Evolutionary conservation across 2,329 filamentous ascomycete species (phyloP), one percentile per base, ranked within the genome.

Genomic region (Exophiala calicioides): DNA sequence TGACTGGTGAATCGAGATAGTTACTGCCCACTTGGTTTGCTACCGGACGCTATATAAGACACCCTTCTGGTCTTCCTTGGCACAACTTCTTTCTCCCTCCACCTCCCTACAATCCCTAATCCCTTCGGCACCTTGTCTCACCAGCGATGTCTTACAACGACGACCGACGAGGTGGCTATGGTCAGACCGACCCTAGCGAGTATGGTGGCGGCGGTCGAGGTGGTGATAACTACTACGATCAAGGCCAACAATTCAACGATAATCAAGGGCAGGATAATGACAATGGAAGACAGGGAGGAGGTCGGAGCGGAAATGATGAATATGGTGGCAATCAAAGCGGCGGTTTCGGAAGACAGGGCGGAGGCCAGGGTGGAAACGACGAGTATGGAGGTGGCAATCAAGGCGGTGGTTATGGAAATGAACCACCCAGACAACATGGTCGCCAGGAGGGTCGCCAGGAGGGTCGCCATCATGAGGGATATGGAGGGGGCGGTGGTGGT

Each of bases 211-310:
- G 55, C 29, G 55, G 56, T 9, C 30, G 55, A n/a, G 50, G 38
- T 24, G 54, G 49, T 13, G 50, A 49, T 24, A 44, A 53, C 24
- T 44, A 58, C 35, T 55, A 57, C 13, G 53, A 58, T 29, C 54
- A 50, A 39, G 38, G 38, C 21, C 57, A 57, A 35, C 55, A 56
- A 30, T 55, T 43, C 37, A 40, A 53, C 26, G 42, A 47, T 23
- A 29, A 37, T 23, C 37, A 50, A n/a, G n/a, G n/a, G 18, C 39
- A 44, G 29, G 20, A 50, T 24, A 35, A 46, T 18, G 50, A 52
- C 46, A 46, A 55, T 10, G 44, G 45, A 12, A 29, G 47, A 2
- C 32, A 47, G 21, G 40, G 44, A 18, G 55, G 44, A 7, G 44
- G 50, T n/a, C 45, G 54, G 16, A 16, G n/a, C n/a, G n/a, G n/a